Evolutionary conservation across 2,329 filamentous ascomycete genomes (phyloP).

Genomic region (Aspergillus arachidicola): DNA sequence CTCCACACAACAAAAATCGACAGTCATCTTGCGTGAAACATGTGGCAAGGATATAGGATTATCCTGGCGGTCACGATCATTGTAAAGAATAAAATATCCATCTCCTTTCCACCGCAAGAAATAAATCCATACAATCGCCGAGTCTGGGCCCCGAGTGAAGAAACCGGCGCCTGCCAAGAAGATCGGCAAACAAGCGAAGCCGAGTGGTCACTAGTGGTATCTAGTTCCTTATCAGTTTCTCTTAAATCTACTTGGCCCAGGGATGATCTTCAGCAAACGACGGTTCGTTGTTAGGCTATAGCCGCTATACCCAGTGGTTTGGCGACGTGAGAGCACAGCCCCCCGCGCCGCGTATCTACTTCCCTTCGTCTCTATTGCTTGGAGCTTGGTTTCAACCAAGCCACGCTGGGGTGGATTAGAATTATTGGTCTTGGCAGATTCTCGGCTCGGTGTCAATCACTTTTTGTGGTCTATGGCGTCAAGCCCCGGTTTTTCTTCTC

Average conservation of each 20-base stretch:
- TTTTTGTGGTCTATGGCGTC: neutral
- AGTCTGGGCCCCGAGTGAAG: neutral
- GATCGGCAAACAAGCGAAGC: constrained; percentile 19
- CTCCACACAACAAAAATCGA: neutral
- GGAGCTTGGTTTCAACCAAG: constrained; percentile 11
- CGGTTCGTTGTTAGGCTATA: neutral
- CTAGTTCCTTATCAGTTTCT: constrained; percentile 5
- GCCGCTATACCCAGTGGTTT: neutral
- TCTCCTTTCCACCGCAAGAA: neutral
- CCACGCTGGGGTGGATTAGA: constrained; percentile 14
- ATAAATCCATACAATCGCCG: neutral
- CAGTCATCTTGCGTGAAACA: neutral
- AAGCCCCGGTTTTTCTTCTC: neutral
- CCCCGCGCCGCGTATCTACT: neutral
- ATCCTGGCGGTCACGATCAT: neutral
- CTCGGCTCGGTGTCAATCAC: neutral
- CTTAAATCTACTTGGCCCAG: constrained; percentile 1
- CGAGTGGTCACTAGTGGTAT: constrained; percentile 11
- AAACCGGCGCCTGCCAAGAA: constrained; percentile 15
- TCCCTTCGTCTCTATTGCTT: neutral
- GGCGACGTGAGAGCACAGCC: neutral
- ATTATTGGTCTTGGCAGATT: constrained; percentile 15
- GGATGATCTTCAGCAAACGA: neutral
- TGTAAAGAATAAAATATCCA: no score
- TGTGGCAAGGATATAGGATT: neutral